phyloP scores from a whole-genome alignment of 2,329 filamentous ascomycete species.

The Trichoderma atroviride region DNA sequence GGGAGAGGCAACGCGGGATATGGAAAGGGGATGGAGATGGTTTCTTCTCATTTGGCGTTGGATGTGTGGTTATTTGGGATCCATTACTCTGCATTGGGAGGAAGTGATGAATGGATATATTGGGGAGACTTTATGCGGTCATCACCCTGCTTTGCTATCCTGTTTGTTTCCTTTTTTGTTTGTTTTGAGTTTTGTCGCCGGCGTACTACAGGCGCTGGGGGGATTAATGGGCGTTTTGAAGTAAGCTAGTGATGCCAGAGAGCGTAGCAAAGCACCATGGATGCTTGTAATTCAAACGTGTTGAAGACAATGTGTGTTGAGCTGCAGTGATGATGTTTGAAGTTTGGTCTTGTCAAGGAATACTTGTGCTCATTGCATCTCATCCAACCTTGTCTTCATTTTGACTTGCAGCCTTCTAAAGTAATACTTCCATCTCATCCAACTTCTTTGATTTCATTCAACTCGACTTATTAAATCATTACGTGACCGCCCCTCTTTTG shows the following conservation, averaged over 20 bases:
- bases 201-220: background rate
- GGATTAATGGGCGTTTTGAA: constrained; percentile 14
- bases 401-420: background rate
- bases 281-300: constrained; percentile 6
- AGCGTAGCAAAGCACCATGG: constrained; percentile 8
- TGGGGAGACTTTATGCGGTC: background rate
- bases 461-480: background rate
- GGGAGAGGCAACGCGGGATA: constrained; percentile 1
- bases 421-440: no score
- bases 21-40: constrained; percentile 18
- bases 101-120: constrained; percentile 21
- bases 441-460: background rate
- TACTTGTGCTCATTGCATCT: no score
- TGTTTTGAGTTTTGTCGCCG: background rate
- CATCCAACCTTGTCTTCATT: no score
- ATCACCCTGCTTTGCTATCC: background rate
- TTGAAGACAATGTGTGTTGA: background rate
- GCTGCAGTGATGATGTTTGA: background rate
- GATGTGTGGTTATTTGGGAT: constrained; percentile 10
- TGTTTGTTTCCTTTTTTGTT: background rate
- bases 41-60: constrained; percentile 22
- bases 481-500: background rate
- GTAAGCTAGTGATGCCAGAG: constrained; percentile 5
- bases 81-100: constrained; percentile 14
- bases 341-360: no score